Conservation (phyloP, 2,329 filamentous ascomycete genomes). For the Cytospora paraplurivora region DNA sequence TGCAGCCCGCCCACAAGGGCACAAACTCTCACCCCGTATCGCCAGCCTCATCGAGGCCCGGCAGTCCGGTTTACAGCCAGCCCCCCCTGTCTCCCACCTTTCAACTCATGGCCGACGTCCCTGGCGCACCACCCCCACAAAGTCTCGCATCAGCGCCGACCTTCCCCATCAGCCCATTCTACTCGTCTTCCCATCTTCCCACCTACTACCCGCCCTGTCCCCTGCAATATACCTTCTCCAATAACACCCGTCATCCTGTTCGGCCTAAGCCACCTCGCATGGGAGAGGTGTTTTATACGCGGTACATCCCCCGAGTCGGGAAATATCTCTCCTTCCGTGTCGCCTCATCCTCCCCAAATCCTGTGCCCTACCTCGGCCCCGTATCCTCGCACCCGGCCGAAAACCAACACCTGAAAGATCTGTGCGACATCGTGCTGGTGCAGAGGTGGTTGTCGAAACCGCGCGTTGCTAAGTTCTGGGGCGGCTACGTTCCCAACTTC, state of each 20-base stretch:
- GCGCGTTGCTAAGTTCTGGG: constrained; percentile 86
- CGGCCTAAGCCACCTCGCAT: constrained; percentile 87
- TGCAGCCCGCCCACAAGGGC: constrained; percentile 59
- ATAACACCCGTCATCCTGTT: constrained; percentile 79
- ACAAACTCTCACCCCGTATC: constrained; percentile 49
- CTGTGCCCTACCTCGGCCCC: constrained; percentile 67
- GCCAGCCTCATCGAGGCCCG: constrained; percentile 55
- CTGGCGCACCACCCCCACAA: constrained; percentile 43
- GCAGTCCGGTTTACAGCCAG: constrained; percentile 47
- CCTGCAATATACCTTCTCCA: constrained; percentile 76
- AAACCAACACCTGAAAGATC: constrained; percentile 41
- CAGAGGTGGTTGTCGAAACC: constrained; percentile 88
- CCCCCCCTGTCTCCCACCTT: constrained; percentile 33
- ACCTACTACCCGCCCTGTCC: constrained; percentile 89
- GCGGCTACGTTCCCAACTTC: constrained; percentile 66
- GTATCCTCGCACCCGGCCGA: constrained; percentile 45
- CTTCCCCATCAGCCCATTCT: constrained; percentile 68
- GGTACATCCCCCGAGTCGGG: constrained; percentile 77
- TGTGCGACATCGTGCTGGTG: constrained; percentile 63
- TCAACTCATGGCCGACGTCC: constrained; percentile 41
- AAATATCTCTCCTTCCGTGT: constrained; percentile 90
- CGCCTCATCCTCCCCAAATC: constrained; percentile 67
- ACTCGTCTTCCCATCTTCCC: constrained; percentile 80
- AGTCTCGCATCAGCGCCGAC: constrained; percentile 39
- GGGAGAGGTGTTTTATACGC: constrained; percentile 87